phyloP scores from a whole-genome alignment of 2,329 filamentous ascomycete genomes.

The Ceratocystis albifundus region DNA sequence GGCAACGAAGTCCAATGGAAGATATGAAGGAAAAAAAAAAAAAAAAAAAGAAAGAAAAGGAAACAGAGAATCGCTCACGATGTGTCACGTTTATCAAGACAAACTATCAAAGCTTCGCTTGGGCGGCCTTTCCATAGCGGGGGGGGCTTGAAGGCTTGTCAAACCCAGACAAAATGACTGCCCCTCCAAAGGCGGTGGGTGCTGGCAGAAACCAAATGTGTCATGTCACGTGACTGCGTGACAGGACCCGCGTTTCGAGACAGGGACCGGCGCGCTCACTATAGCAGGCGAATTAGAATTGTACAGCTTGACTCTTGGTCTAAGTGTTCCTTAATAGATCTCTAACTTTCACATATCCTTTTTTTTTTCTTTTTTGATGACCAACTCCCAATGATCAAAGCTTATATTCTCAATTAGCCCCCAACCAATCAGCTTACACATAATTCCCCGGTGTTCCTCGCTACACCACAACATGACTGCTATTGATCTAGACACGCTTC shows the following conservation, averaged over 20 bases:
- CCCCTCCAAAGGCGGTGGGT: conserved; percentile 22
- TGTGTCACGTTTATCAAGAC: conserved; percentile 16
- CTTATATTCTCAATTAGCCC: not conserved
- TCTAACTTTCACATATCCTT: not conserved
- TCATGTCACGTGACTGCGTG: conserved; percentile 17
- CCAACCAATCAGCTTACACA: not conserved
- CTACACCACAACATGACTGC: conserved; percentile 9
- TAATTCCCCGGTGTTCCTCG: not conserved
- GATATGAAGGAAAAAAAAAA: too few species aligned
- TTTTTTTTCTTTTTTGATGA: not conserved
- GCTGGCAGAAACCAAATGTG: conserved; percentile 16
- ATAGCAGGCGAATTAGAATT: not conserved
- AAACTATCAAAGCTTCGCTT: conserved; percentile 13
- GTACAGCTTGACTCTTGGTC: not conserved
- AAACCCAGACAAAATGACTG: not conserved
- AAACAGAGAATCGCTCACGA: conserved; percentile 11
- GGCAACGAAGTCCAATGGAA: not conserved
- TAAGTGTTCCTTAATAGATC: too few species aligned
- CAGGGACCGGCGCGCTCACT: not conserved
- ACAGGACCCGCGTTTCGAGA: not conserved
- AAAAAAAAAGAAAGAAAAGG: too few species aligned
- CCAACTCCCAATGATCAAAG: not conserved
- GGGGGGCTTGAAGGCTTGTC: conserved; percentile 10
- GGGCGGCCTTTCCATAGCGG: conserved; percentile 14
- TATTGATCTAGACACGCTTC: conserved; percentile 26